Base-by-base conservation (phyloP, 345 rosid genomes). In the Camelina laxa region DNA sequence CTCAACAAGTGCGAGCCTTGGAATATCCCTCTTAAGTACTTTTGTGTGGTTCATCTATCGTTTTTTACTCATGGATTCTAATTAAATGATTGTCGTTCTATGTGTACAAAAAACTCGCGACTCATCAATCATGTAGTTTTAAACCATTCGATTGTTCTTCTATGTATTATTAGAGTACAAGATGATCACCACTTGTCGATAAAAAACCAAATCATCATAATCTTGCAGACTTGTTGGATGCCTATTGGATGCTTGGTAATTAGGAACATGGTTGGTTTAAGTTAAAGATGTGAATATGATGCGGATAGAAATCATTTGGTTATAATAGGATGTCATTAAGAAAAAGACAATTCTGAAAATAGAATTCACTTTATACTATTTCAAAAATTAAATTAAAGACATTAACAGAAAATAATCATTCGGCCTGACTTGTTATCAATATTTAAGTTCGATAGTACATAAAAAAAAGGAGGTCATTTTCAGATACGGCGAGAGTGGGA, bases 1-100 rank as follows among this genome's bases (percentile, higher is more conserved):
- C 85, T 94, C 77, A 94, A 91, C 80, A 90, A 91, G 93, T 85
- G 82, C 66, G 98, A 94, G 31, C 98, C 98, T 7, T 94, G 98
- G 98, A 96, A 94, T 65, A 76, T 94, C 75, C 97, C 93, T 1
- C 81, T 96, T 94, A 80, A 81, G 87, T 79, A 24, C 10, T 33
- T 33, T 33, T 33, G 2, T 59, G 19, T 31, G 10, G 13, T 44
- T 24, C 13, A 22, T 63, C 8, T 22, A 20, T 61, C 12, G n/a
- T 42, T 9, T 66, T 17, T 33, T 21, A 31, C 21, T 64, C 38
- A 6, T 42, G 30, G 5, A 19, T 44, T 12, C 35, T 4, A 27
- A 24, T 59, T 21, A 22, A 16, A 13, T 45, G 58, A 47, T 67
- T 30, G 47, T 42, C 30, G 55, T 42, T 64, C 7, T 55, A 8